Percentiles rank a stretch among this genome's conserved stretches.
Conservation (phyloP, 2,329 filamentous ascomycete species). For the Fusarium buharicum region DNA sequence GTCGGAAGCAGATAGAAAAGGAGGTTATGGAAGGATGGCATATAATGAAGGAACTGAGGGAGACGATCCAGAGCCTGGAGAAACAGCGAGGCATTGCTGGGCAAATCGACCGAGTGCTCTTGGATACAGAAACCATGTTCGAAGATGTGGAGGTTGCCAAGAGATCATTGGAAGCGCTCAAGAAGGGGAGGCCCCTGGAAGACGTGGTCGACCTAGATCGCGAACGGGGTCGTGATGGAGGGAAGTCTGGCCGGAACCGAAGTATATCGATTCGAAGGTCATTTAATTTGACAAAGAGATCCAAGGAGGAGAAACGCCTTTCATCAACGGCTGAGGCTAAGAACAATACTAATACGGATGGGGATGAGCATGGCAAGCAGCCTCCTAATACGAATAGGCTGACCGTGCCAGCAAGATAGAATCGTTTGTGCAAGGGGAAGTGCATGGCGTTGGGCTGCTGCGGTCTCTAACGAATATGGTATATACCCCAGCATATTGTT, state of each 20-base stretch:
- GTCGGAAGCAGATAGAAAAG: conserved; percentile 40
- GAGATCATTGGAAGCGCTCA: conserved; percentile 57
- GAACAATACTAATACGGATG: background rate
- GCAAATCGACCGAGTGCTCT: conserved; percentile 45
- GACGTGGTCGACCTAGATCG: conserved; percentile 36
- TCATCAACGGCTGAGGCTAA: conserved; percentile 17
- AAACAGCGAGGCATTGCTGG: conserved; percentile 54
- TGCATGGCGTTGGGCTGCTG: conserved; percentile 26
- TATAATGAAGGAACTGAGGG: conserved; percentile 48
- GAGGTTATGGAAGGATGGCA: conserved; percentile 49
- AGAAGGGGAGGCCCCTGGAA: conserved; percentile 54
- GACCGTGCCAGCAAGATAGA: conserved; percentile 23
- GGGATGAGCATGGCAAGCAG: background rate
- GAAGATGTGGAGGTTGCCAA: conserved; percentile 61
- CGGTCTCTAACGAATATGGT: conserved; percentile 18
- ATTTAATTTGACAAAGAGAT: conserved; percentile 29
- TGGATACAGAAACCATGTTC: conserved; percentile 53
- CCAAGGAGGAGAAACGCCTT: conserved; percentile 21
- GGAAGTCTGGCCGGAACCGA: conserved; percentile 21
- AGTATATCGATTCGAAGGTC: conserved; percentile 37
- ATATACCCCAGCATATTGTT: conserved; percentile 27
- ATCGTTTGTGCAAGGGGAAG: conserved; percentile 7
- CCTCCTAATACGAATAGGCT: conserved; percentile 13
- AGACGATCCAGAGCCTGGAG: conserved; percentile 45
- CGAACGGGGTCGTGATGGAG: conserved; percentile 19